Evolutionary conservation across 169 alveolate genomes (phyloP).

Genomic region (Plasmodium gallinaceum): DNA sequence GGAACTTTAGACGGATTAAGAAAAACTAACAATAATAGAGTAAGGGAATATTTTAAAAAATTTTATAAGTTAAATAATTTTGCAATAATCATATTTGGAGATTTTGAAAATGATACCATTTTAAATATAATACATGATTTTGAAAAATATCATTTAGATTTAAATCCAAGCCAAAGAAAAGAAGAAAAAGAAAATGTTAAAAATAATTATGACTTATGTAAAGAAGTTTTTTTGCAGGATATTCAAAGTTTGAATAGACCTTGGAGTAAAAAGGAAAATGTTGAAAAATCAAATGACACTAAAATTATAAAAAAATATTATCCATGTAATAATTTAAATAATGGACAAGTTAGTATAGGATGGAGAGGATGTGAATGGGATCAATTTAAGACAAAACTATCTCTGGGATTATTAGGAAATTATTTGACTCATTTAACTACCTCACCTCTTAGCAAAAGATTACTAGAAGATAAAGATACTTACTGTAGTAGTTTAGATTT

Average conservation of each 20-base stretch:
- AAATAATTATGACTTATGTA: slow-evolving; percentile 19
- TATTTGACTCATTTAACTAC: slow-evolving; percentile 80
- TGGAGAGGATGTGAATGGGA: slow-evolving; percentile 86
- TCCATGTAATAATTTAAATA: slow-evolving; percentile 83
- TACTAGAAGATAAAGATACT: slow-evolving; percentile 79
- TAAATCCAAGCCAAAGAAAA: slow-evolving; percentile 31
- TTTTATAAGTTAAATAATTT: slow-evolving; percentile 81
- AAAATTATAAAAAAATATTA: slow-evolving; percentile 57
- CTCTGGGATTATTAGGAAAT: slow-evolving; percentile 81
- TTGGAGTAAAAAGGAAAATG: slow-evolving; percentile 77
- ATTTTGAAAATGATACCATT: slow-evolving; percentile 55
- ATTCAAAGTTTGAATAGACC: slow-evolving; percentile 35
- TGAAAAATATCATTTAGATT: slow-evolving; percentile 39
- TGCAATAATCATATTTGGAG: slow-evolving; percentile 80
- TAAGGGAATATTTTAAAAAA: slow-evolving; percentile 79
- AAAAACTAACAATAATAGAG: slow-evolving; percentile 78
- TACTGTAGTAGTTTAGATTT: slow-evolving; percentile 82
- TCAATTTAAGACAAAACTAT: slow-evolving; percentile 74
- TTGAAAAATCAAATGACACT: slow-evolving; percentile 51
- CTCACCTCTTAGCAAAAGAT: slow-evolving; percentile 81
- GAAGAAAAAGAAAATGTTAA: slow-evolving; percentile 17
- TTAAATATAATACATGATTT: slow-evolving; percentile 26
- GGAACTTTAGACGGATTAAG: slow-evolving; percentile 82
- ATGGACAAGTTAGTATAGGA: slow-evolving; percentile 79
- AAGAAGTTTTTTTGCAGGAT: slow-evolving; percentile 19